Evolutionary conservation across 306 rosid species (phyloP).

Genomic region (Rubus idaeus): DNA sequence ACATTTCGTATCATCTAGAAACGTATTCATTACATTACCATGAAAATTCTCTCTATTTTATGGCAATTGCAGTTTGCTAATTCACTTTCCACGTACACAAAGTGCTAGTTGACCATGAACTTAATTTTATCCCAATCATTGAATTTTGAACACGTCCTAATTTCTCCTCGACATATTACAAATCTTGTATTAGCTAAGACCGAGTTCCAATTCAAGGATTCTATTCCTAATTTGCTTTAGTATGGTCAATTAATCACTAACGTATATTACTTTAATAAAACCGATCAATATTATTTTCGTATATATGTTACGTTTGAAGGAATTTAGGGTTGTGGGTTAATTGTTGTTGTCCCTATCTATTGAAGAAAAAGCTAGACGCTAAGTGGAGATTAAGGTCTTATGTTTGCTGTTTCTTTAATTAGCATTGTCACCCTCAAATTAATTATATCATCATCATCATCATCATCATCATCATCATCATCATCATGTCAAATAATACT

Average conservation of each 20-base stretch:
- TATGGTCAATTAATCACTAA: too few species aligned
- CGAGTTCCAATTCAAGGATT: not conserved
- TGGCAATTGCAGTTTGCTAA: not conserved
- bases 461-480: not conserved
- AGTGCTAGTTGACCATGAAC: not conserved
- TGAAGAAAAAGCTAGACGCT: not conserved
- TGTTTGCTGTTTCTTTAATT: not conserved
- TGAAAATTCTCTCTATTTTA: not conserved
- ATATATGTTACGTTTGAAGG: too few species aligned
- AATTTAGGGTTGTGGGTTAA: too few species aligned
- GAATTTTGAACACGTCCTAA: slow-evolving; percentile 14
- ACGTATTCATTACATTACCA: not conserved
- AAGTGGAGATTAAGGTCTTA: not conserved
- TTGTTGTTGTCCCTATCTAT: slow-evolving; percentile 2
- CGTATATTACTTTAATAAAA: too few species aligned
- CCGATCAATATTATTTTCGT: too few species aligned
- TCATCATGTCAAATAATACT: not conserved
- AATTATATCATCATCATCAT: not conserved
- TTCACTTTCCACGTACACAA: not conserved
- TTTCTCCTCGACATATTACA: not conserved
- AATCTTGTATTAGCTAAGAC: not conserved
- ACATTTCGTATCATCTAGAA: too few species aligned
- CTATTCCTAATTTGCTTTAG: too few species aligned
- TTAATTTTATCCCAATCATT: not conserved
- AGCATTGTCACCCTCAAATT: not conserved